A percentile compares a stretch with the other conserved stretches of the same genome.
Conservation (phyloP, 192 early-diverging fungal genomes). For the Coemansia sp. region DNA sequence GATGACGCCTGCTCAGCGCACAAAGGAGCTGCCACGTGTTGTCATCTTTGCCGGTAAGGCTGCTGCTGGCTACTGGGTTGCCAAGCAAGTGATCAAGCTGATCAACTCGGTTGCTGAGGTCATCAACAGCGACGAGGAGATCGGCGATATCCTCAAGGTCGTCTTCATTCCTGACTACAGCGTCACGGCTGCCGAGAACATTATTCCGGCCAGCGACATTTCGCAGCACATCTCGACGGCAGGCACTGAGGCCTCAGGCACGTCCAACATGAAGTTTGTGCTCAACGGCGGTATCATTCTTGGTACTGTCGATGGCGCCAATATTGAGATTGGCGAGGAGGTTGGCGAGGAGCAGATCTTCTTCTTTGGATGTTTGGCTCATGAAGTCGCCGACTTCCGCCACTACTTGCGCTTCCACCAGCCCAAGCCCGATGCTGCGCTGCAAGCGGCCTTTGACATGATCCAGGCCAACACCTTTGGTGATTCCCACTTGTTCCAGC, state of each 20-base stretch:
- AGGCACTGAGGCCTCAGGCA: slow-evolving; percentile 98
- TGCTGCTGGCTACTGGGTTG: slow-evolving; percentile 97
- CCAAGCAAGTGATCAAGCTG: slow-evolving; percentile 98
- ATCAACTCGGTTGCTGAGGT: slow-evolving; percentile 91
- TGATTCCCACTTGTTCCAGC: slow-evolving; percentile 72
- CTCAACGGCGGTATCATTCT: slow-evolving; percentile 97
- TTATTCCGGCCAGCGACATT: slow-evolving; percentile 97
- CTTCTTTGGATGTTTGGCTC: slow-evolving; percentile 89
- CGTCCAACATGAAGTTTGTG: slow-evolving; percentile 99
- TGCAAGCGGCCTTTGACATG: slow-evolving; percentile 76
- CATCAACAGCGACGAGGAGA: slow-evolving; percentile 82
- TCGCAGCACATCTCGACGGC: slow-evolving; percentile 99
- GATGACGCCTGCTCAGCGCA: slow-evolving; percentile 67
- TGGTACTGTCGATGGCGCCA: slow-evolving; percentile 97
- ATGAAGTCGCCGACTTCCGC: slow-evolving; percentile 92
- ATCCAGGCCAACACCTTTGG: slow-evolving; percentile 85
- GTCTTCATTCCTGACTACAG: slow-evolving; percentile 99
- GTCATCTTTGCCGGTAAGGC: slow-evolving; percentile 97
- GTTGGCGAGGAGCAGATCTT: slow-evolving; percentile 97
- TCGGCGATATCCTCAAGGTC: slow-evolving; percentile 85
- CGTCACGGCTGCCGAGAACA: slow-evolving; percentile 93
- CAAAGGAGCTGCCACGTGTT: slow-evolving; percentile 66
- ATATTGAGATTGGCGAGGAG: slow-evolving; percentile 98
- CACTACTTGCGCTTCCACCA: slow-evolving; percentile 85
- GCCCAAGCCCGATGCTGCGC: slow-evolving; percentile 72